These are phyloP conservation scores for Vitis rotundifolia DNA, from an alignment of 164 flowering plant species.

Conservation along the genomic window DNA sequence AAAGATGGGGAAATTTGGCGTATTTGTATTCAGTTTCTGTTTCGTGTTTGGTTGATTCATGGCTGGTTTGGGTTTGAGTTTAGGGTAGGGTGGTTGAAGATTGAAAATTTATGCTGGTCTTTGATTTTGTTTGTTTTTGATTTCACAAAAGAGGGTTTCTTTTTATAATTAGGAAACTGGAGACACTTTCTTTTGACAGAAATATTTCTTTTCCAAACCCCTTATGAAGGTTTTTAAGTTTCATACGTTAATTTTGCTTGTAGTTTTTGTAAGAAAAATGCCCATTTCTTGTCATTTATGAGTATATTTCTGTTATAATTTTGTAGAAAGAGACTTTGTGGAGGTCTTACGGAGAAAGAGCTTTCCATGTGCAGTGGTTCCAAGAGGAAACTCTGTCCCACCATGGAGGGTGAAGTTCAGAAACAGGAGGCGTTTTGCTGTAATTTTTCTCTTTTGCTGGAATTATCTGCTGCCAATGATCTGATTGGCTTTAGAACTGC, in stretches of 20 bases:
- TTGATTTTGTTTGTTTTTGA: not conserved
- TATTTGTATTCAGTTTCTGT: not conserved
- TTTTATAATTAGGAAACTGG: not conserved
- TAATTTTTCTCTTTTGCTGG: conserved; percentile 38
- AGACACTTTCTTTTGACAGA: too few species aligned
- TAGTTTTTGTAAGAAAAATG: not conserved
- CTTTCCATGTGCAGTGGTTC: conserved; percentile 41
- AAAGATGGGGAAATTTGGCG: not conserved
- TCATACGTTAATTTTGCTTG: not conserved
- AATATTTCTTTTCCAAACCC: too few species aligned
- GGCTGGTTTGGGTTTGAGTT: not conserved
- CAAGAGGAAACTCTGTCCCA: conserved; percentile 16
- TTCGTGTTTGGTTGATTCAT: too few species aligned
- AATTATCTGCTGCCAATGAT: conserved; percentile 50
- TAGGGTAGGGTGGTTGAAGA: not conserved
- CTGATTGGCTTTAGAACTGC: conserved; percentile 30
- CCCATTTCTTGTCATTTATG: not conserved
- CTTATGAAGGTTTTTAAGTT: not conserved
- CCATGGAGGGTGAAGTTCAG: conserved; percentile 28
- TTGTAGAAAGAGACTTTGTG: conserved; percentile 3
- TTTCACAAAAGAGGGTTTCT: not conserved
- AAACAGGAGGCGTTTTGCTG: conserved; percentile 12
- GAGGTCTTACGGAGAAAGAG: not conserved
- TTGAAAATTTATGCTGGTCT: not conserved
- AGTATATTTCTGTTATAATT: not conserved